Base-by-base conservation (phyloP, 352 stramenopile species). In the Pythium phragmitis region DNA sequence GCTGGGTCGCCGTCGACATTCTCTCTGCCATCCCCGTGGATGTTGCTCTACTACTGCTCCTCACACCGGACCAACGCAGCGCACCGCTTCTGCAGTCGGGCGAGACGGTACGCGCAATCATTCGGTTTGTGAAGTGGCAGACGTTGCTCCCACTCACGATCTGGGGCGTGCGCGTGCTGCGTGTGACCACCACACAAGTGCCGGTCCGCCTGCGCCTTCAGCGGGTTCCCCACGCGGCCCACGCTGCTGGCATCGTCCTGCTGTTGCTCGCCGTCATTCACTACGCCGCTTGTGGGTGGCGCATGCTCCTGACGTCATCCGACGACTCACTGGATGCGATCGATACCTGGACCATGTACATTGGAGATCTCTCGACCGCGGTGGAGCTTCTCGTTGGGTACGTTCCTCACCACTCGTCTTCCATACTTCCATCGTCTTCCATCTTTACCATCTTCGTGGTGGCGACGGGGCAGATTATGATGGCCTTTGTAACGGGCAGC, bases 211-310 rank as follows among this genome's bases (percentile, higher is more conserved):
- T 65, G n/a, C 37, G 19, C 2, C 14, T 61, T 2, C 57, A 65
- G 23, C 56, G 36, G 14, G 17, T 56, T n/a, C 19, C 45, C 1
- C 16, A 34, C 43, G 16, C 8, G 2, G 8, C 26, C 12, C 56
- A 60, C 14, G 7, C 73, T 2, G 9, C 62, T 8, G 57, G 59
- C 0, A 50, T 72, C 13, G 36, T 79, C 0, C 2, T 71, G 21
- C 12, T 72, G 36, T n/a, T 77, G 16, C 21, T 74, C 14, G 49
- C 68, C 26, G 63, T 53, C 1, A 57, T 57, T 1, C 73, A 79
- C 48, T 58, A 68, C 39, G 56, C 69, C 0, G 69, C 73, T 3
- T 81, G 70, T 39, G 4, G 60, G 17, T 74, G 68, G 64, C 57
- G 64, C 9, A 19, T 47, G 5, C 1, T 55, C 41, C 49, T 41